Evolutionary conservation across 2,329 filamentous ascomycete genomes (phyloP).

Genomic region (Acrocalymma vagum): DNA sequence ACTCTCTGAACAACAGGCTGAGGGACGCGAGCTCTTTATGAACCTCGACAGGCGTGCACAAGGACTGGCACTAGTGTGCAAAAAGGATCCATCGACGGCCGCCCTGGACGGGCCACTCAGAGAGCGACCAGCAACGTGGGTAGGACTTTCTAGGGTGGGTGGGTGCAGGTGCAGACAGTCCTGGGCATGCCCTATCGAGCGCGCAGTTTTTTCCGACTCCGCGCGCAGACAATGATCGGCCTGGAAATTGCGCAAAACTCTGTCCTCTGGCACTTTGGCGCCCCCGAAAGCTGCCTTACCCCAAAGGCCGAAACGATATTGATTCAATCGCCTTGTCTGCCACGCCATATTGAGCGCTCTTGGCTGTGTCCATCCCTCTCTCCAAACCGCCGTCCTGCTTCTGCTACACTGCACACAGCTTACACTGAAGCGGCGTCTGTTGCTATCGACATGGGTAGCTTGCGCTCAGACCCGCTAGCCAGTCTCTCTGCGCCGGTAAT

Average conservation of each 20-base stretch:
- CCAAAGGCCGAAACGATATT: constrained; percentile 14
- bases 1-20: constrained; percentile 20
- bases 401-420: constrained; percentile 1
- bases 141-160: constrained; percentile 1
- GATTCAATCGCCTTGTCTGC: constrained; percentile 8
- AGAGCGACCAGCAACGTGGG: constrained; percentile 14
- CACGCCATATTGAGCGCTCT: constrained; percentile 9
- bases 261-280: background rate
- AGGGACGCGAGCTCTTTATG: constrained; percentile 21
- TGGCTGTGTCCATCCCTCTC: constrained; percentile 12
- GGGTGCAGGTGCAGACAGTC: background rate
- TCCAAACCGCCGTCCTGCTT: constrained; percentile 14
- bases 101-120: constrained; percentile 9
- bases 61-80: constrained; percentile 9
- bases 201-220: constrained; percentile 15
- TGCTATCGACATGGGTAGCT: constrained; percentile 14
- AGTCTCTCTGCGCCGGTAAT: background rate
- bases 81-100: background rate
- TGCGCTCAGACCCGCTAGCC: constrained; percentile 2
- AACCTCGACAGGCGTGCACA: constrained; percentile 13
- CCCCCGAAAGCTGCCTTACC: constrained; percentile 6
- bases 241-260: constrained; percentile 7
- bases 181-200: constrained; percentile 8
- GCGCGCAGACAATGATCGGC: constrained; percentile 17
- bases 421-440: background rate